Evolutionary conservation across 208 protist genomes (phyloP).

Genomic region (Porcisia hertigi): DNA sequence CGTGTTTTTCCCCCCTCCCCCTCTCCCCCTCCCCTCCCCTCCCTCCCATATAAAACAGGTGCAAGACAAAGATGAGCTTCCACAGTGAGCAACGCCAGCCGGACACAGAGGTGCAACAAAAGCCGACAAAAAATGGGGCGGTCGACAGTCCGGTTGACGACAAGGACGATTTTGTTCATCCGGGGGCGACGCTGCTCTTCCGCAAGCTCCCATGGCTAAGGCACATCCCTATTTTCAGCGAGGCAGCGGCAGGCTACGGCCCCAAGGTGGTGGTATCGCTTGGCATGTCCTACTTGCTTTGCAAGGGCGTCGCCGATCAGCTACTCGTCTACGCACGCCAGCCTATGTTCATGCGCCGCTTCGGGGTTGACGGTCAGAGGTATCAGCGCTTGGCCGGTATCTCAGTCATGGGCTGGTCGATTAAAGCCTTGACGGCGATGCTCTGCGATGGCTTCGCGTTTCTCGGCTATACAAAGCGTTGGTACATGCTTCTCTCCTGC

Average conservation of each 20-base stretch:
- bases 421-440: conserved; percentile 70
- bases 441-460: conserved; percentile 67
- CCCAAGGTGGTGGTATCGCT: conserved; percentile 39
- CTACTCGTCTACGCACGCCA: conserved; percentile 37
- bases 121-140: not conserved
- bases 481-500: conserved; percentile 63
- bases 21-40: not conserved
- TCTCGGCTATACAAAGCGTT: conserved; percentile 77
- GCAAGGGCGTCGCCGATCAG: conserved; percentile 60
- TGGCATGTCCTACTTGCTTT: conserved; percentile 48
- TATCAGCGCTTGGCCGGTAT: conserved; percentile 62
- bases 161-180: conserved; percentile 33
- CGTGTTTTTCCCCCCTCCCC: not conserved
- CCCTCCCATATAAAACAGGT: no score
- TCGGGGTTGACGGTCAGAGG: conserved; percentile 29
- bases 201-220: conserved; percentile 30
- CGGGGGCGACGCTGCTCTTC: conserved; percentile 32
- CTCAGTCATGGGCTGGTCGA: conserved; percentile 58
- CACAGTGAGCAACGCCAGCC: no score
- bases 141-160: not conserved
- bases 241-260: conserved; percentile 45
- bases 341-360: conserved; percentile 56
- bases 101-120: not conserved
- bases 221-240: conserved; percentile 44
- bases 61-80: no score